Conservation (phyloP, 1,284 basidiomycete species). For the Pascua guehoae region DNA sequence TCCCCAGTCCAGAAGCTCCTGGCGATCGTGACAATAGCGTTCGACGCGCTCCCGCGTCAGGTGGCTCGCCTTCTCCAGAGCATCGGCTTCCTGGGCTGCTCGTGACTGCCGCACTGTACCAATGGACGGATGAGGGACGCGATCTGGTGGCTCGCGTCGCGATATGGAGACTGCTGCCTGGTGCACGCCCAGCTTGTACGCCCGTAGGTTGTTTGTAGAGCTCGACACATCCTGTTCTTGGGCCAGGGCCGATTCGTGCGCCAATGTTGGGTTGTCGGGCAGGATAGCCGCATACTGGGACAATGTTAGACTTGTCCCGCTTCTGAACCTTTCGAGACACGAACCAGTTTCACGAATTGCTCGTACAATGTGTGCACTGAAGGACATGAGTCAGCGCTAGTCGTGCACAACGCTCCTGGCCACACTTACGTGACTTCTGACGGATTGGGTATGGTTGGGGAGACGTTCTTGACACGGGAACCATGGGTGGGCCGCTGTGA, state of each 20-base stretch:
- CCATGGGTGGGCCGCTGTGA: too few relatives aligned
- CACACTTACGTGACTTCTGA: slow-evolving; percentile 36
- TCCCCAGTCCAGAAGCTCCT: slow-evolving; percentile 63
- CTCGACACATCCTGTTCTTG: slow-evolving; percentile 42
- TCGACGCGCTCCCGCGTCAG: slow-evolving; percentile 58
- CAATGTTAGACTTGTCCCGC: background rate
- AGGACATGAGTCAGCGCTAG: background rate
- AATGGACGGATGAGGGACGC: slow-evolving; percentile 65
- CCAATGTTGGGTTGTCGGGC: slow-evolving; percentile 28
- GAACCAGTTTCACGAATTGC: slow-evolving; percentile 40
- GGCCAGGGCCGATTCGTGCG: slow-evolving; percentile 30
- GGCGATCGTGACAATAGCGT: slow-evolving; percentile 58
- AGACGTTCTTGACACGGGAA: background rate
- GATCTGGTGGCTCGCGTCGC: slow-evolving; percentile 62
- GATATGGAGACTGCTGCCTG: slow-evolving; percentile 45
- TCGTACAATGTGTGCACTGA: slow-evolving; percentile 36
- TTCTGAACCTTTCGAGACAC: background rate
- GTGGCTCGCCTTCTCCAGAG: slow-evolving; percentile 58
- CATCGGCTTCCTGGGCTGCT: slow-evolving; percentile 59
- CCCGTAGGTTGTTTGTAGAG: background rate
- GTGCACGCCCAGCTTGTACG: slow-evolving; percentile 21
- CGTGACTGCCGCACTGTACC: slow-evolving; percentile 71
- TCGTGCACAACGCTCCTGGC: too few relatives aligned
- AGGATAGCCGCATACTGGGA: slow-evolving; percentile 34
- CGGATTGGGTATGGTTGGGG: slow-evolving; percentile 37